Conservation (phyloP, 441 rosid species). For the Syzygium syzygioides region DNA sequence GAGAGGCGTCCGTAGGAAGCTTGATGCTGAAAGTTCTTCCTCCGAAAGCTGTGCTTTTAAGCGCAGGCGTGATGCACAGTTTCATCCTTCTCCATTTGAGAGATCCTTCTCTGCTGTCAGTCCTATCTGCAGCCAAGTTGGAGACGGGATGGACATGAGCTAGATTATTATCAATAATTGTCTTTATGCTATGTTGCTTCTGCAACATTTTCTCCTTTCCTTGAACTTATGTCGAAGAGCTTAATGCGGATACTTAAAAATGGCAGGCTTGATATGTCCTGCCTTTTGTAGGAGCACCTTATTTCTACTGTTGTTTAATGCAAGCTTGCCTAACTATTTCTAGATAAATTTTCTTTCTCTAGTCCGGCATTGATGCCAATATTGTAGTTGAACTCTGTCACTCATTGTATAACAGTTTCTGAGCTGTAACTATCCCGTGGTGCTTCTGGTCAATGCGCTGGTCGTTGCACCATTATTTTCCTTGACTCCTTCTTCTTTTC, state of each 20-base stretch:
- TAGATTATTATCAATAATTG: constrained; percentile 36
- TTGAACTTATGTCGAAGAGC: constrained; percentile 38
- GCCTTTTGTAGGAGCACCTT: constrained; percentile 44
- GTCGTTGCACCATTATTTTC: not conserved
- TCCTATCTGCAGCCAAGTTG: constrained; percentile 88
- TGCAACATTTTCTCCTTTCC: constrained; percentile 5
- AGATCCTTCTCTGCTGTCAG: constrained; percentile 81
- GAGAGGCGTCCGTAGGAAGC: constrained; percentile 90
- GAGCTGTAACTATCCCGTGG: not conserved
- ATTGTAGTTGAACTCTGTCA: constrained; percentile 1
- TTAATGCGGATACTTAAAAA: constrained; percentile 31
- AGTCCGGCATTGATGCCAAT: constrained; percentile 13
- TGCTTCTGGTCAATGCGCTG: not conserved
- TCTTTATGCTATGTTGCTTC: not conserved
- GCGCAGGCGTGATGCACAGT: constrained; percentile 77
- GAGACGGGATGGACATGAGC: constrained; percentile 92
- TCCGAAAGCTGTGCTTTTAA: constrained; percentile 67
- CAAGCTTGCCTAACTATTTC: constrained; percentile 17
- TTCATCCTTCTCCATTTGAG: constrained; percentile 87
- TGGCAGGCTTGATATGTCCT: constrained; percentile 33
- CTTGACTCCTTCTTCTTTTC: not conserved
- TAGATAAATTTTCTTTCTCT: constrained; percentile 3
- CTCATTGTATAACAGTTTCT: not conserved
- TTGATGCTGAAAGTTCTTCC: constrained; percentile 60
- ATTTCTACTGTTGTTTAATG: constrained; percentile 32